A percentile compares a stretch with the other conserved stretches of the same genome.
These are phyloP conservation scores for Chrysoporthe cubensis DNA, from an alignment of 2,329 filamentous ascomycete species.

Conservation along the genomic window DNA sequence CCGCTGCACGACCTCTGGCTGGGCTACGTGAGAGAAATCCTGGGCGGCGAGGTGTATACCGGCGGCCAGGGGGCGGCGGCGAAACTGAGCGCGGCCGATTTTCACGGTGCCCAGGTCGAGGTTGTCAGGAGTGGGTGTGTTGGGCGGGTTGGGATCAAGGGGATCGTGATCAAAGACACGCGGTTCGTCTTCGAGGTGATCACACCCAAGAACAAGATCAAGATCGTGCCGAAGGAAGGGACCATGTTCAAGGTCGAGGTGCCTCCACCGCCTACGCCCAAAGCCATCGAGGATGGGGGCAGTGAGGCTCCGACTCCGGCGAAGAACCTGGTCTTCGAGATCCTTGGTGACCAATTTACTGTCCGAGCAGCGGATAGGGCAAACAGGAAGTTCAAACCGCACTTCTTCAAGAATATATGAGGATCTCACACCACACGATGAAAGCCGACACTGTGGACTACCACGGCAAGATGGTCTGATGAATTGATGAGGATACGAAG, in stretches of 20 bases:
- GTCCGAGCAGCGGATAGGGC: conserved; percentile 81
- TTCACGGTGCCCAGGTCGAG: conserved; percentile 82
- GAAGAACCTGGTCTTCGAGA: conserved; percentile 70
- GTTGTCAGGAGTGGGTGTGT: conserved; percentile 83
- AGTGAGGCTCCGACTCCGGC: conserved; percentile 28
- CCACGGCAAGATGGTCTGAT: background rate
- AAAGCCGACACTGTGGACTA: background rate
- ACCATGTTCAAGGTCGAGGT: conserved; percentile 82
- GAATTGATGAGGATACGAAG: background rate
- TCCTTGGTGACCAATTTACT: conserved; percentile 87
- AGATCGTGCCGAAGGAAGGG: conserved; percentile 86
- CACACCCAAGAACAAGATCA: conserved; percentile 70
- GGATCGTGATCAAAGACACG: conserved; percentile 88
- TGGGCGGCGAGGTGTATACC: conserved; percentile 64
- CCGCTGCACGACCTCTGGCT: conserved; percentile 81
- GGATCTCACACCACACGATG: background rate
- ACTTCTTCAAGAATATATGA: conserved; percentile 77
- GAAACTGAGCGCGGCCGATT: conserved; percentile 83
- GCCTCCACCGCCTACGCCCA: conserved; percentile 45
- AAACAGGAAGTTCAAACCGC: conserved; percentile 88
- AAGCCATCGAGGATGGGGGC: conserved; percentile 30
- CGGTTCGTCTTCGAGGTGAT: conserved; percentile 86
- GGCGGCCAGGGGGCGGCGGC: conserved; percentile 66
- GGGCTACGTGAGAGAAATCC: conserved; percentile 80
- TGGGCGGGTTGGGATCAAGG: conserved; percentile 78